Conservation (phyloP, 495 filamentous ascomycete genomes). For the Aspergillus kassunensis region DNA sequence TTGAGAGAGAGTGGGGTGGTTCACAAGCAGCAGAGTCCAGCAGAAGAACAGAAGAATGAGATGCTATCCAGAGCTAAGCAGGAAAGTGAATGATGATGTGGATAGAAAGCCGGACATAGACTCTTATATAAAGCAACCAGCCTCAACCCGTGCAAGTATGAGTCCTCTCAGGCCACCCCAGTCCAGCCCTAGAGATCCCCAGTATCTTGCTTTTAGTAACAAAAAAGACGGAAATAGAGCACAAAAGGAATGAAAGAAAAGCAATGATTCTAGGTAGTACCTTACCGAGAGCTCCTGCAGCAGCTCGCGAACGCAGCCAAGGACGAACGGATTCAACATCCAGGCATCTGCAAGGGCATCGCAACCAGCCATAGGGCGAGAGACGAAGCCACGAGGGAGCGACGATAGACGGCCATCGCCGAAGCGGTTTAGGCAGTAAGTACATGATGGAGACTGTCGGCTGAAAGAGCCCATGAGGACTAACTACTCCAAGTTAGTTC, state of each 20-base stretch:
- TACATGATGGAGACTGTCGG: too few species aligned
- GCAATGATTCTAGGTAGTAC: not conserved
- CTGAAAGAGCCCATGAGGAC: too few species aligned
- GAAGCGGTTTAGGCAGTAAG: not conserved
- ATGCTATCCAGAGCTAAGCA: not conserved
- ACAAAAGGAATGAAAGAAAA: conserved; percentile 4
- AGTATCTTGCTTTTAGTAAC: not conserved
- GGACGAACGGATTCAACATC: not conserved
- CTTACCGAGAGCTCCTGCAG: not conserved
- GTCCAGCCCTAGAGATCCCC: not conserved
- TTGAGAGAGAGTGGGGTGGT: too few species aligned
- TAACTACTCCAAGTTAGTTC: not conserved
- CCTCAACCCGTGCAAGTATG: not conserved
- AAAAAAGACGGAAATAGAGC: not conserved
- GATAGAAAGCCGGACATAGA: not conserved
- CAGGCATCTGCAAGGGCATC: not conserved
- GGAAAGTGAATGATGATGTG: not conserved
- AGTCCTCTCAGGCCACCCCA: conserved; percentile 1
- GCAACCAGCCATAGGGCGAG: not conserved
- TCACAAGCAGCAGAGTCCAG: not conserved
- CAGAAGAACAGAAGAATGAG: not conserved
- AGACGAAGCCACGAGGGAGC: not conserved
- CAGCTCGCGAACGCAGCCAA: not conserved
- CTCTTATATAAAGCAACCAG: not conserved
- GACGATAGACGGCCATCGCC: not conserved